Percentiles rank a stretch among this genome's conserved stretches.
phyloP scores from a whole-genome alignment of 495 filamentous ascomycete species.

The Friedmanniomyces endolithicus region DNA sequence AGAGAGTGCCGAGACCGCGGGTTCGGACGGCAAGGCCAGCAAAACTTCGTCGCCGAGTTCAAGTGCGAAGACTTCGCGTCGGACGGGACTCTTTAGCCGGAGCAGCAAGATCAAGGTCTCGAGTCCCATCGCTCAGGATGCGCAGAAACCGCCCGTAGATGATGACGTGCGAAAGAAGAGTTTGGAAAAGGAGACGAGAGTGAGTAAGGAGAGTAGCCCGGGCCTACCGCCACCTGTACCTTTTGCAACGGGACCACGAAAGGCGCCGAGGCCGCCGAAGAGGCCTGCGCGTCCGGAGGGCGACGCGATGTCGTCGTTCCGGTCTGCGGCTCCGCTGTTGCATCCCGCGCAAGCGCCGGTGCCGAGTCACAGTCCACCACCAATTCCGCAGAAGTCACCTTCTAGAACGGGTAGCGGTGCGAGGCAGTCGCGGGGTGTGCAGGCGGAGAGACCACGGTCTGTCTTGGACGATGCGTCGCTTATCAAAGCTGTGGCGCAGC shows the following conservation, averaged over 20 bases:
- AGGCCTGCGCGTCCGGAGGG: not conserved
- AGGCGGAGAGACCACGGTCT: not conserved
- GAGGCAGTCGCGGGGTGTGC: not conserved
- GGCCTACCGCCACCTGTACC: not conserved
- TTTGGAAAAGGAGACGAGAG: not conserved
- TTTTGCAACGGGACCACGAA: slow-evolving; percentile 2
- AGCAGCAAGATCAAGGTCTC: slow-evolving; percentile 2
- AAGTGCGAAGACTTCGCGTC: not conserved
- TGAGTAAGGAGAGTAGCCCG: not conserved
- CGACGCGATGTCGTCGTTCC: not conserved
- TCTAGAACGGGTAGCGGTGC: not conserved
- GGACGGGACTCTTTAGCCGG: not conserved
- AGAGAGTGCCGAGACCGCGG: not conserved
- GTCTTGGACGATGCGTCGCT: not conserved
- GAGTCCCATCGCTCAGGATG: not conserved
- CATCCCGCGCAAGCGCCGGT: not conserved
- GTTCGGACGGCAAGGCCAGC: not conserved
- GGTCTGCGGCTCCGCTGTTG: not conserved
- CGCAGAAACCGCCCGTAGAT: not conserved
- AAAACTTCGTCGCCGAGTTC: not conserved
- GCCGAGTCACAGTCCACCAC: slow-evolving; percentile 1
- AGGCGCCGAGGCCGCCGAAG: slow-evolving; percentile 10
- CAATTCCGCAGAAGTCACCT: slow-evolving; percentile 4
- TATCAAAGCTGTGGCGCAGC: not conserved
- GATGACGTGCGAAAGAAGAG: not conserved